Percentiles rank a stretch among this genome's conserved stretches.
Evolutionary conservation across 495 filamentous ascomycete species (phyloP).

Genomic region (Astrothelium subdiscretum): DNA sequence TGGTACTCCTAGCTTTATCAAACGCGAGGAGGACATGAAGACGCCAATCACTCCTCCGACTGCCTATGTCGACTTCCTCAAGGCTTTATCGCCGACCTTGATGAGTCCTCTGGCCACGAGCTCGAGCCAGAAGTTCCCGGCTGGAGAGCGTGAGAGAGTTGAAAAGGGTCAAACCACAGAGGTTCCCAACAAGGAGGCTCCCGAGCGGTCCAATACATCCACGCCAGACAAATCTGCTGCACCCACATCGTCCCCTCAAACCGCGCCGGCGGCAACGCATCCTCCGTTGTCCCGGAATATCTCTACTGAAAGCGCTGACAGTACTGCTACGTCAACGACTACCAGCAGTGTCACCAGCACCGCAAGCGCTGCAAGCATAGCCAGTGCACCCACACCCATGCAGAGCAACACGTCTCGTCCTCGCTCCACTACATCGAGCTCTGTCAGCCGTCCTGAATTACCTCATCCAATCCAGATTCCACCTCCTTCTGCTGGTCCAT

Average conservation of each 20-base stretch:
- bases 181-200: background rate
- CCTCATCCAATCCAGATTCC: background rate
- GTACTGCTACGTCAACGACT: background rate
- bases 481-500: background rate
- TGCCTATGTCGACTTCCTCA: conserved; percentile 88
- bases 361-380: background rate
- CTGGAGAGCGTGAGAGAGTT: background rate
- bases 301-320: background rate
- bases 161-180: background rate
- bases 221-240: background rate
- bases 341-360: background rate
- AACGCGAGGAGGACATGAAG: conserved; percentile 42
- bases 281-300: conserved; percentile 7
- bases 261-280: conserved; percentile 17
- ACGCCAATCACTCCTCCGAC: conserved; percentile 89
- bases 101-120: conserved; percentile 30
- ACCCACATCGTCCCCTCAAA: background rate
- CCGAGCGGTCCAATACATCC: background rate
- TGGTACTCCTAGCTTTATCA: conserved; percentile 37
- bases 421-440: background rate
- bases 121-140: conserved; percentile 15
- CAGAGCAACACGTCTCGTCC: background rate
- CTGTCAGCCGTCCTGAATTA: background rate
- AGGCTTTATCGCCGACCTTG: conserved; percentile 59
- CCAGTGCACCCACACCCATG: background rate